Evolutionary conservation across 176 grass and related monocot species (phyloP).

Genomic region (Pharus latifolius): DNA sequence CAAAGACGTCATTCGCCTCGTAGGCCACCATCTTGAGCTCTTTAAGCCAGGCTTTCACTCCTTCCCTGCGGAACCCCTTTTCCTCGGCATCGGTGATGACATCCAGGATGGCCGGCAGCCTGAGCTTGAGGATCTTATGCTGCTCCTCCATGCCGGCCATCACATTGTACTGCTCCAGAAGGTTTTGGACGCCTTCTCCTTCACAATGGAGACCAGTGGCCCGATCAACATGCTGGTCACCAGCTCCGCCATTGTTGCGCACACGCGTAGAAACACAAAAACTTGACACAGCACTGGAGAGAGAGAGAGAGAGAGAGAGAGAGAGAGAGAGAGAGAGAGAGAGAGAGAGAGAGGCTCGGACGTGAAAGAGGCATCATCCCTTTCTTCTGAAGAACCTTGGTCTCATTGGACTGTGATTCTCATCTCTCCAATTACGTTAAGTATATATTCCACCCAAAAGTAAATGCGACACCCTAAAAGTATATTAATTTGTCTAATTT

Average conservation of each 20-base stretch:
- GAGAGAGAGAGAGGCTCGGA: too few relatives aligned
- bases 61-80: neutral
- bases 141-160: neutral
- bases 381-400: too few relatives aligned
- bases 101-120: neutral
- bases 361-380: too few relatives aligned
- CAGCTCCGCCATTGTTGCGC: neutral
- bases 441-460: too few relatives aligned
- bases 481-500: too few relatives aligned
- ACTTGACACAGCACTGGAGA: too few relatives aligned
- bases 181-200: neutral
- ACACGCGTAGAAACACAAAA: too few relatives aligned
- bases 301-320: too few relatives aligned
- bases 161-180: neutral
- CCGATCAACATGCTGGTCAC: neutral
- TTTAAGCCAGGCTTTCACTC: neutral
- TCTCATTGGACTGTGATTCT: too few relatives aligned
- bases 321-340: too few relatives aligned
- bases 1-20: constrained; percentile 17
- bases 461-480: too few relatives aligned
- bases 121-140: neutral
- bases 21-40: constrained; percentile 9
- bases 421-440: too few relatives aligned
- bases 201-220: neutral
- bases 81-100: neutral